Conservation (phyloP, 2,329 filamentous ascomycete species). For the Claviceps cyperi region DNA sequence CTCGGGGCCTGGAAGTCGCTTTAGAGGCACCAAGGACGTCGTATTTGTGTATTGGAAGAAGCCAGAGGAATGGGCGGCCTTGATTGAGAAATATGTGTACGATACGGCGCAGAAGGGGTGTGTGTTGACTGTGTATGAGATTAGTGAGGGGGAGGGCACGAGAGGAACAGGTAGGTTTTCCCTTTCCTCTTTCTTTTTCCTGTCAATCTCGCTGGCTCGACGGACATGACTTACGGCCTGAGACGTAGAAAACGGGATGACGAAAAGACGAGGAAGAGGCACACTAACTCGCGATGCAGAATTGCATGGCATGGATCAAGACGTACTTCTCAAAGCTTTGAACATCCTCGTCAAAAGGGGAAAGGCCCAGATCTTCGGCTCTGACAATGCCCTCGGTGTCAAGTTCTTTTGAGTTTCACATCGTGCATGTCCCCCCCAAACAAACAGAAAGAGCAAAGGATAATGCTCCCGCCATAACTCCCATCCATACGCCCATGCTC, state of each 20-base stretch:
- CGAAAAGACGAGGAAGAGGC: background rate
- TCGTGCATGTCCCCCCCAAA: background rate
- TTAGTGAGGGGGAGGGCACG: slow-evolving; percentile 75
- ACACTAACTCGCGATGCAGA: slow-evolving; percentile 30
- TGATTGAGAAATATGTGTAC: slow-evolving; percentile 70
- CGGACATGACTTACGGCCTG: background rate
- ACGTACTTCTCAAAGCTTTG: slow-evolving; percentile 66
- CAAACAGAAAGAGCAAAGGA: background rate
- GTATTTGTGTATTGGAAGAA: slow-evolving; percentile 75
- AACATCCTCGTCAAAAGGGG: slow-evolving; percentile 74
- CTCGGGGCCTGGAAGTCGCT: background rate
- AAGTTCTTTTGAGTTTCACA: slow-evolving; percentile 72
- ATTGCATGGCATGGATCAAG: slow-evolving; percentile 76
- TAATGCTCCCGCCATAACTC: background rate
- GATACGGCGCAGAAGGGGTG: slow-evolving; percentile 76
- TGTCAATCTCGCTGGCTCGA: background rate
- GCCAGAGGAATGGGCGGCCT: slow-evolving; percentile 77
- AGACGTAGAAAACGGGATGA: background rate
- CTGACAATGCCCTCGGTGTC: slow-evolving; percentile 75
- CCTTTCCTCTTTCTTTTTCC: too few relatives aligned
- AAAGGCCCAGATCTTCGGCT: slow-evolving; percentile 86
- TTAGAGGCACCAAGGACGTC: slow-evolving; percentile 23
- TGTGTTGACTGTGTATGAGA: slow-evolving; percentile 85
- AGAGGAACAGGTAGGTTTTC: slow-evolving; percentile 42
- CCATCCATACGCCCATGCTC: background rate